A percentile compares a stretch with the other conserved stretches of the same genome.
These are phyloP conservation scores for Prosopis cineraria DNA, from an alignment of 306 rosid genomes.

Conservation along the genomic window DNA sequence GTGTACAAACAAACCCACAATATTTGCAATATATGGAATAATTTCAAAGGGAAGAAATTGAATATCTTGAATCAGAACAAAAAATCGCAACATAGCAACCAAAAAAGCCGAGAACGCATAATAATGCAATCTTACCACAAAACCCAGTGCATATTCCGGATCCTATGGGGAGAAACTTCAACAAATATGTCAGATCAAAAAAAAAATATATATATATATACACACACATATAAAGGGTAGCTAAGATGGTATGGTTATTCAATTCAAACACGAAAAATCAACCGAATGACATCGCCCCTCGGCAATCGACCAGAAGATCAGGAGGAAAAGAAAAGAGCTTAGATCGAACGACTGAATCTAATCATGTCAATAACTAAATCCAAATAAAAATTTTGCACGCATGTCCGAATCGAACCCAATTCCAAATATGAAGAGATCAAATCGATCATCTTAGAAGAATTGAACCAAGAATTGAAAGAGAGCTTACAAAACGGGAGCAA, in stretches of 20 bases:
- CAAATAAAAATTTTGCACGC: background rate
- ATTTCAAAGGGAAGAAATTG: background rate
- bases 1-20: background rate
- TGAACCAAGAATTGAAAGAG: conserved; percentile 1
- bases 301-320: conserved; percentile 17
- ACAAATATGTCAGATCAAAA: background rate
- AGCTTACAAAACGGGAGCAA: conserved; percentile 22
- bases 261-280: conserved; percentile 3
- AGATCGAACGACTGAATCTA: background rate
- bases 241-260: background rate
- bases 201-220: too few species aligned
- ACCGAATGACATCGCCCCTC: background rate
- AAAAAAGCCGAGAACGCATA: background rate
- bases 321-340: background rate
- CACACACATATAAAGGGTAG: conserved; percentile 2
- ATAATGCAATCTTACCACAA: background rate
- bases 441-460: background rate
- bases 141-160: background rate
- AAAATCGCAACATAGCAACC: background rate
- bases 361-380: background rate
- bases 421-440: background rate
- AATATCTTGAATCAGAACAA: background rate
- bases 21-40: background rate
- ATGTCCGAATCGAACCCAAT: conserved; percentile 4
- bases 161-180: background rate